These are phyloP conservation scores for Euphorbia lathyris DNA, from an alignment of 345 rosid species.

Conservation along the genomic window DNA sequence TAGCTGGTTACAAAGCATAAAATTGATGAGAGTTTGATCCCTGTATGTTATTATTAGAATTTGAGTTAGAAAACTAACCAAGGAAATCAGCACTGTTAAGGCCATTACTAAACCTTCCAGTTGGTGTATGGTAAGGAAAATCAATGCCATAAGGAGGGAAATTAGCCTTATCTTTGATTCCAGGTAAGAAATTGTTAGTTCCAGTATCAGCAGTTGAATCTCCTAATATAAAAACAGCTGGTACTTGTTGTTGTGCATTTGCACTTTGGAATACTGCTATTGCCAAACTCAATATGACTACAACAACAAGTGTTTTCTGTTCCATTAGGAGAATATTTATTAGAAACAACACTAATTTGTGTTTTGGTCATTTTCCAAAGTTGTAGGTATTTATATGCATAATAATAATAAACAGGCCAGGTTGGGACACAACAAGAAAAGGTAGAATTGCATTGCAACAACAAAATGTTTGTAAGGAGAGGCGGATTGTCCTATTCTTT, in stretches of 20 bases:
- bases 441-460: constrained; percentile 2
- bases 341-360: neutral
- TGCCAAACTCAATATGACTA: constrained; percentile 11
- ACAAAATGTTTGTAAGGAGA: neutral
- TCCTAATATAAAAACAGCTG: constrained; percentile 43
- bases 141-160: constrained; percentile 49
- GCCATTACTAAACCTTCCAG: constrained; percentile 68
- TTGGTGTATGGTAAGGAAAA: constrained; percentile 42
- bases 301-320: constrained; percentile 1
- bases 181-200: constrained; percentile 46
- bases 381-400: constrained; percentile 21
- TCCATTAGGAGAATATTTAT: constrained; percentile 17
- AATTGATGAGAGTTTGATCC: too few relatives aligned
- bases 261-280: constrained; percentile 11
- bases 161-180: constrained; percentile 29
- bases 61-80: constrained; percentile 34
- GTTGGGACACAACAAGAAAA: neutral
- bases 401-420: too few relatives aligned
- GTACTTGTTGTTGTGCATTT: constrained; percentile 32
- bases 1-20: constrained; percentile 25
- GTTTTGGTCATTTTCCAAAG: too few relatives aligned
- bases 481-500: neutral
- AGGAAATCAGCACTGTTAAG: constrained; percentile 52
- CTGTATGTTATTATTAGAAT: too few relatives aligned
- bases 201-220: constrained; percentile 61